Conservation (phyloP, 768 basidiomycete species). For the Pleurotus giganteus region DNA sequence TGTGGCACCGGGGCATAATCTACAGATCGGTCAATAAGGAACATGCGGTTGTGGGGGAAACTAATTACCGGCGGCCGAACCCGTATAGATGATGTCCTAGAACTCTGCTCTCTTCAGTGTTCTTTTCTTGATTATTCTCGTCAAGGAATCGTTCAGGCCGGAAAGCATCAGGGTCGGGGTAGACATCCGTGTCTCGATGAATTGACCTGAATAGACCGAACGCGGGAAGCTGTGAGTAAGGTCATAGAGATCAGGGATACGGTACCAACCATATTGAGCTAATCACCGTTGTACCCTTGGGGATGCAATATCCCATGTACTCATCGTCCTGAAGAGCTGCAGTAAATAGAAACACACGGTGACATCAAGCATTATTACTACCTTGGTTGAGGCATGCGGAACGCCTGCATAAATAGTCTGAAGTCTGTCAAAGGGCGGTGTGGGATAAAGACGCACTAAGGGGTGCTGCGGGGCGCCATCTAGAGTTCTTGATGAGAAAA, state of each 20-base stretch:
- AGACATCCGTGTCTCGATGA: slow-evolving; percentile 27
- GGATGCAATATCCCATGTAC: slow-evolving; percentile 28
- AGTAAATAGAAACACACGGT: too few species aligned
- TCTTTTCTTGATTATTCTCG: slow-evolving; percentile 17
- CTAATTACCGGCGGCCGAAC: too few species aligned
- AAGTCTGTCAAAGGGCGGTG: background rate
- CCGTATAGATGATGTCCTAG: too few species aligned
- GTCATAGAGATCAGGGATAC: background rate
- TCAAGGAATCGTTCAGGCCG: slow-evolving; percentile 38
- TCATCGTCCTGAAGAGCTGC: slow-evolving; percentile 32
- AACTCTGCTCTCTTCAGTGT: slow-evolving; percentile 19
- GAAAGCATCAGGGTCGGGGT: slow-evolving; percentile 30
- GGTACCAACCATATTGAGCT: slow-evolving; percentile 24
- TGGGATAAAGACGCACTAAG: slow-evolving; percentile 20
- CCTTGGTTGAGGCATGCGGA: slow-evolving; percentile 30
- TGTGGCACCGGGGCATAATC: too few species aligned
- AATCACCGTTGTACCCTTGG: slow-evolving; percentile 17
- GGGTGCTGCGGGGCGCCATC: slow-evolving; percentile 39
- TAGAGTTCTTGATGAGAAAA: too few species aligned
- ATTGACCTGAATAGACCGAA: slow-evolving; percentile 26
- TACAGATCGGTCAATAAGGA: too few species aligned
- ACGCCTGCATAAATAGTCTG: slow-evolving; percentile 22
- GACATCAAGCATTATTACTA: too few species aligned
- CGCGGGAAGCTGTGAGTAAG: background rate
- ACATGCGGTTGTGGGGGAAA: too few species aligned